Evolutionary conservation across 495 filamentous ascomycete species (phyloP), one percentile per base, ranked within the genome.

Genomic region (Hypoxylon rickii): DNA sequence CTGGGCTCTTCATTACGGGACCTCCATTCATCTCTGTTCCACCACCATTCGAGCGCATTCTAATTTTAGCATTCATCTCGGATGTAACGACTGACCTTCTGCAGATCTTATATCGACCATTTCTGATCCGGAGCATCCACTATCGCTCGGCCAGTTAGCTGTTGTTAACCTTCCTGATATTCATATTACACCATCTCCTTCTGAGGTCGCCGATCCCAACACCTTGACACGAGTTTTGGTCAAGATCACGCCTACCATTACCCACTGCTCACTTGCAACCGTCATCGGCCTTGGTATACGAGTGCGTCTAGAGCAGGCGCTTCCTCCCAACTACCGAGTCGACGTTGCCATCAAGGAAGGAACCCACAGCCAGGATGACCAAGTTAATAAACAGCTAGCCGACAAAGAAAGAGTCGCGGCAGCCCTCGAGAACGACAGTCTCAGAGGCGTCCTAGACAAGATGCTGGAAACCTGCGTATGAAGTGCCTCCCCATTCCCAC

Each of bases 391-490:
- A 76, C 95, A 98, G 68, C 73, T 98, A 26, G 88, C 84, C 39
- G 95, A 98, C 73, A 98, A 98, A 76, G 94, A 98, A 73, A 79
- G 94, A 55, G 94, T 98, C 24, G 90, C 91, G 7, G 95, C 94
- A 21, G 94, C 94, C 5, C 73, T 97, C 63, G 95, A 98, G 73
- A 98, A 98, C 71, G 87, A 86, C 47, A 93, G 89, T 0, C 76
- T 98, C 51, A 88, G 90, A 82, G 83, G 85, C 42, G 88, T 97
- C 13, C 76, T 98, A 61, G 82, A 86, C 56, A 96, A 94, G 70
- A 97, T 98, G 94, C 79, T 97, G 55, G 84, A 92, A 71, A 91
- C 88, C 6, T 96, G 90, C 65, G 58, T 63, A 18, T 76, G 61
- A 65, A n/a, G 37, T 32, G 15, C 17, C 39, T 37, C 11, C 36